Evolutionary conservation across 2,329 filamentous ascomycete species (phyloP).

Genomic region (Xylariaceae sp.): DNA sequence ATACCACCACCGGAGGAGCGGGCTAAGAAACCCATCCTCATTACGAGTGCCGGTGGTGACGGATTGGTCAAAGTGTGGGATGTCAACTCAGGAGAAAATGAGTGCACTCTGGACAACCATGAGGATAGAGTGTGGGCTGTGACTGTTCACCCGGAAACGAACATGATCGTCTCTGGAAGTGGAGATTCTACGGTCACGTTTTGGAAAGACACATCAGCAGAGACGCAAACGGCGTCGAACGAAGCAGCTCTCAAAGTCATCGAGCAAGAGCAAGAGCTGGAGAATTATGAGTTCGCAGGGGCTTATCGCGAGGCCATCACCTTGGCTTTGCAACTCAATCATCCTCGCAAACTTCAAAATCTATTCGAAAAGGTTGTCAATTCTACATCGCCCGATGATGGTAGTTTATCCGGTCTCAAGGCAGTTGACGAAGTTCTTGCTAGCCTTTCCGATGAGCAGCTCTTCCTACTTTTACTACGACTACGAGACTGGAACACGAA

Average conservation of each 20-base stretch:
- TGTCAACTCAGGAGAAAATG: conserved; percentile 75
- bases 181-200: conserved; percentile 92
- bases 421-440: conserved; percentile 81
- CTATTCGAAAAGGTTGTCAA: conserved; percentile 80
- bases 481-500: conserved; percentile 98
- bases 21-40: conserved; percentile 59
- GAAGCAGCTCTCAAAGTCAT: conserved; percentile 73
- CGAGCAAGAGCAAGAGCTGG: conserved; percentile 89
- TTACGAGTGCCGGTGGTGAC: conserved; percentile 87
- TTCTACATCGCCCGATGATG: conserved; percentile 54
- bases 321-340: conserved; percentile 87
- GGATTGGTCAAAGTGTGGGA: conserved; percentile 97
- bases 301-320: conserved; percentile 92
- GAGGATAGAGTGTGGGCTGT: conserved; percentile 94
- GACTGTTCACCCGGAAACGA: conserved; percentile 62
- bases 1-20: conserved; percentile 47
- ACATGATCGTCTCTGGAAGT: conserved; percentile 82
- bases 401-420: conserved; percentile 59
- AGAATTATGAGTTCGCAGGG: conserved; percentile 84
- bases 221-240: conserved; percentile 71
- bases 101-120: conserved; percentile 92
- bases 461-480: conserved; percentile 76
- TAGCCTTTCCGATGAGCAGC: conserved; percentile 76
- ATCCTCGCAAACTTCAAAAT: conserved; percentile 79
- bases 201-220: conserved; percentile 86